Evolutionary conservation across 768 basidiomycete genomes (phyloP), one percentile per base, ranked within the genome.

Genomic region (Suillus subalutaceus): DNA sequence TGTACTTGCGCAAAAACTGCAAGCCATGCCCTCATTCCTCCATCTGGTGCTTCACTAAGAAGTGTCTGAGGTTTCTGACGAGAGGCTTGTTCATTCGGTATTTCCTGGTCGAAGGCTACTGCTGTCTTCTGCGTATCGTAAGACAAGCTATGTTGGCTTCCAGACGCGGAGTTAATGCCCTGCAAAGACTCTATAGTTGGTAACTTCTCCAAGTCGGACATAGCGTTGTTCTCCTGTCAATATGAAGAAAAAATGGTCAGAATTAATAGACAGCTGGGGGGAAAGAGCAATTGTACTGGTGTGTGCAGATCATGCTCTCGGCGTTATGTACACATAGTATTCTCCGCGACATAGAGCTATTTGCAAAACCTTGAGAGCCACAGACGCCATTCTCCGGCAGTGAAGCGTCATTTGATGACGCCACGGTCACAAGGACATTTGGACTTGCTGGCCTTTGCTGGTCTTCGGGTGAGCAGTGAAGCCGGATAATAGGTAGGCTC

Each of bases 11-110:
- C 75, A 58, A 77, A n/a, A 3, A 77, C 66, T 32, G 75, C 70
- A 0, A 68, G 71, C 77, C 75, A 78, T 4, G 75, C 75, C 44
- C 78, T 76, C n/a, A 73, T 15, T 16, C 75, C 75, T 5, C 75
- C 75, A 63, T 76, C 75, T 4, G 75, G 75, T 12, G 75, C 52
- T 3, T 70, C 77, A 23, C 67, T 70, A 2, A 62, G 67, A 61
- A 73, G 69, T 40, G 69, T 71, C 50, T 46, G 68, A 46, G 70
- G 6, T 13, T 18, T 76, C 2, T 30, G 63, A 52, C 30, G 58
- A 60, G 32, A 41, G n/a, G 50, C 32, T n/a, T 55, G 50, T 23
- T 18, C 30, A 32, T 53, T 18, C 16, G 16, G 30, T 32, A 30
- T 53, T 18, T 9, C 10, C 13, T 41, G 44, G 10, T 68, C 67